Evolutionary conservation across 2,329 filamentous ascomycete species (phyloP).

Genomic region (Botrytis cinerea): DNA sequence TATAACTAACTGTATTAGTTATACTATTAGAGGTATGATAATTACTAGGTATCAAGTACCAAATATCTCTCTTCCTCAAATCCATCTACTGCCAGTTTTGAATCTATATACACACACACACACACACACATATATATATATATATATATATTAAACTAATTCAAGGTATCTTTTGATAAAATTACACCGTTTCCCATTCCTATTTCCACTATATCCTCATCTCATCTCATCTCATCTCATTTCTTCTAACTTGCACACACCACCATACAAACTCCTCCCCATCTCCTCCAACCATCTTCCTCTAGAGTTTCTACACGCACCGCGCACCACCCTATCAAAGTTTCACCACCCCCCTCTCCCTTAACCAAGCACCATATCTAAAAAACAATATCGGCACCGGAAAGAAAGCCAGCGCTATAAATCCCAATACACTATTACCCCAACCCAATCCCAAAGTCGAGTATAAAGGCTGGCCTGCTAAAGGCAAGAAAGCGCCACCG

Average conservation of each 20-base stretch:
- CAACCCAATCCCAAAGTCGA: background rate
- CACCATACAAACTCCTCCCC: background rate
- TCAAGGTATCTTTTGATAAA: no score
- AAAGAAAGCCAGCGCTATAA: conserved; percentile 1
- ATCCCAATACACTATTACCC: conserved; percentile 9
- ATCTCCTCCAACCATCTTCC: background rate
- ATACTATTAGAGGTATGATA: no score
- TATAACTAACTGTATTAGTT: no score
- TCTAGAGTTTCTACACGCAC: background rate
- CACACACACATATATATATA: no score
- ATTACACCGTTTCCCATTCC: no score
- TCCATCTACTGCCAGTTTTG: no score
- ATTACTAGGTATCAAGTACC: no score
- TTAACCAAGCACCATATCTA: background rate
- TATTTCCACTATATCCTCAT: background rate
- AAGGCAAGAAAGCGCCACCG: conserved; percentile 3
- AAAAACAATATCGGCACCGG: conserved; percentile 11
- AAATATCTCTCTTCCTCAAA: no score
- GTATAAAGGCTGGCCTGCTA: conserved; percentile 5
- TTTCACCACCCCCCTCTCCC: background rate
- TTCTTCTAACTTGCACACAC: background rate
- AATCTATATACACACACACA: no score
- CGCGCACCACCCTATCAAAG: background rate
- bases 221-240: background rate
- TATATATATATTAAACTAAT: no score